Evolutionary conservation across 2,329 filamentous ascomycete species (phyloP).

Genomic region (Penicillium janthinellum): DNA sequence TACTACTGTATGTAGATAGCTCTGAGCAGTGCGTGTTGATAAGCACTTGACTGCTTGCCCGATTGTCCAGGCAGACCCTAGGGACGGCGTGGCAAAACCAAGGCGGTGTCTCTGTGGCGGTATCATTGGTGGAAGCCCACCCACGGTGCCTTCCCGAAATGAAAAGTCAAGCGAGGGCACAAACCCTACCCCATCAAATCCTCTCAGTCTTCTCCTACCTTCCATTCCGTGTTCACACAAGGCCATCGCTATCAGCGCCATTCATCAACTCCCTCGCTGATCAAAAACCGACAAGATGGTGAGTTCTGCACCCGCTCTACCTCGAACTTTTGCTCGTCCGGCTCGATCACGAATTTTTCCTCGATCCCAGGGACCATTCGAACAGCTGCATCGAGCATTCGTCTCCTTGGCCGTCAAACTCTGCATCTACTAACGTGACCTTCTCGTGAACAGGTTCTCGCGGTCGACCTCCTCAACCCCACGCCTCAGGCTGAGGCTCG

Average conservation of each 20-base stretch:
- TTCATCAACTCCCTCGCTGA: slow-evolving; percentile 45
- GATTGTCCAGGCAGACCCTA: slow-evolving; percentile 16
- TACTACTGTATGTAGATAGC: background rate
- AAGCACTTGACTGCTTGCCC: slow-evolving; percentile 20
- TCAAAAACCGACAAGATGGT: slow-evolving; percentile 50
- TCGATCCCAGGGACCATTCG: background rate
- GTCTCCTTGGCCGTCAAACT: slow-evolving; percentile 6
- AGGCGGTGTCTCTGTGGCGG: slow-evolving; percentile 1
- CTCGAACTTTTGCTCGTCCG: slow-evolving; percentile 7
- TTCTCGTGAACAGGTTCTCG: slow-evolving; percentile 77
- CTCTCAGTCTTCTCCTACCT: slow-evolving; percentile 39
- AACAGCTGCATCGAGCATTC: background rate
- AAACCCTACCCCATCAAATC: slow-evolving; percentile 40
- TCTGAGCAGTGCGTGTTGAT: background rate
- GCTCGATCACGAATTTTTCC: slow-evolving; percentile 11
- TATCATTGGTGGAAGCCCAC: slow-evolving; percentile 21
- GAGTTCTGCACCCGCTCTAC: slow-evolving; percentile 25
- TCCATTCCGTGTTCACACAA: slow-evolving; percentile 38
- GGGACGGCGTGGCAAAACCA: background rate
- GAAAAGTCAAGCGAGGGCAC: slow-evolving; percentile 43
- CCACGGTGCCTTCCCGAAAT: slow-evolving; percentile 23
- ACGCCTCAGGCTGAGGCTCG: slow-evolving; percentile 95
- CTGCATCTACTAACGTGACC: slow-evolving; percentile 24
- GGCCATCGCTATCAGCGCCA: slow-evolving; percentile 46
- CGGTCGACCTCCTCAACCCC: slow-evolving; percentile 99